Evolutionary conservation across 768 basidiomycete species (phyloP), one percentile per base, ranked within the genome.

Genomic region (Leccinellum albellum): DNA sequence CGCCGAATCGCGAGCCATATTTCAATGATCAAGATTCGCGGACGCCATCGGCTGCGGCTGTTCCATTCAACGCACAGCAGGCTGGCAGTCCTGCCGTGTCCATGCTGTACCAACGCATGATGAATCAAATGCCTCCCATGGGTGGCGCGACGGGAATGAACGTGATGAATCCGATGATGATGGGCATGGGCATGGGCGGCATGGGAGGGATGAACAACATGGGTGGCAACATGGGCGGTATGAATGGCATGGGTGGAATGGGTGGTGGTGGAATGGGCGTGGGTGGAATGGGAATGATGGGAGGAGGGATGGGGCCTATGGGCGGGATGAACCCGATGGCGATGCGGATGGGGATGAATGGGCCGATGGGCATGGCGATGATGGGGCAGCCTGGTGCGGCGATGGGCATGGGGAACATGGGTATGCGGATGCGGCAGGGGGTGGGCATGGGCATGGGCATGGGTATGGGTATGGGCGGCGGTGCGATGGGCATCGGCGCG

Each of bases 131-230:
- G 57, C 78, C 77, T 0, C 75, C 78, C 64, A 79, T 80, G 75
- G 72, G 71, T 51, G 71, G 70, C 14, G 74, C 76, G 65, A 75
- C 78, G 63, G 72, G 72, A 24, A 78, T 81, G 76, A 78, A 77
- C 17, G 80, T 83, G 79, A 74, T 76, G 66, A 82, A 74, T 47
- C 74, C 81, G 67, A 73, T 72, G 70, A 75, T 73, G 69, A 76
- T 77, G 70, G 76, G 76, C 13, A 78, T 81, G 79, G 77, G 75
- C 20, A 69, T 72, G 68, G 63, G 62, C 1, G 66, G 64, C 7
- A 75, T 79, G 71, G 67, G 49, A 0, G 65, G 60, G 48, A 74
- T 74, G 72, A 66, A 73, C 59, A 64, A 56, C 13, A 58, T 67
- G 57, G 56, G 60, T 5, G 53, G 60, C 6, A 55, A 51, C 20